A percentile compares a stretch with the other conserved stretches of the same genome.
phyloP scores from a whole-genome alignment of 148 eudicot species.

The Persicaria maculosa region DNA sequence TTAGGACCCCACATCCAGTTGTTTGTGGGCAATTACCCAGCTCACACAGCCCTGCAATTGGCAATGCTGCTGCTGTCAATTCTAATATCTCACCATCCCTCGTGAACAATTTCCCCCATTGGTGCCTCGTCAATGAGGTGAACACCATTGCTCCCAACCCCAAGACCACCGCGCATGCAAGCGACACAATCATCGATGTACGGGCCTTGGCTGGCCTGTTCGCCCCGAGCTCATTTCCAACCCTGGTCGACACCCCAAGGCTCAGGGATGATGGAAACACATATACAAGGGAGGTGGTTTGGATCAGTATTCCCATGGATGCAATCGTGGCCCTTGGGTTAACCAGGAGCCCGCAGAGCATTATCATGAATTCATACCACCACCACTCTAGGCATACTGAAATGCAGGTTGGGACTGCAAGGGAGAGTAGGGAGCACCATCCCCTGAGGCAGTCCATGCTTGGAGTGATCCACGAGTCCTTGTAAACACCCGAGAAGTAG shows the following conservation, averaged over 20 bases:
- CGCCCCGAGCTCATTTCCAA: conserved; percentile 55
- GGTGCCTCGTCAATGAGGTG: conserved; percentile 30
- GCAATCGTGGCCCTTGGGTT: conserved; percentile 52
- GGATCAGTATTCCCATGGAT: conserved; percentile 61
- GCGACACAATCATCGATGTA: conserved; percentile 37
- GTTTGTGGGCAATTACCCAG: conserved; percentile 66
- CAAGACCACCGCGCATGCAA: conserved; percentile 30
- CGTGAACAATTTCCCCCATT: conserved; percentile 51
- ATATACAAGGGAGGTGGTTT: conserved; percentile 50
- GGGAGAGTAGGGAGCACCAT: conserved; percentile 37
- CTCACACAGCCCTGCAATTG: conserved; percentile 51
- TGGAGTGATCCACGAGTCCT: conserved; percentile 47
- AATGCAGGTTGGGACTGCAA: conserved; percentile 47
- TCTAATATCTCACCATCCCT: conserved; percentile 30
- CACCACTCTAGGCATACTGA: conserved; percentile 67
- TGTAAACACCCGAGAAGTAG: conserved; percentile 33
- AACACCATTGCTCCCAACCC: conserved; percentile 42
- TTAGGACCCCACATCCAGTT: conserved; percentile 51
- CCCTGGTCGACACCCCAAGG: conserved; percentile 53
- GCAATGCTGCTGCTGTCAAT: conserved; percentile 40
- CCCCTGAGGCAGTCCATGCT: conserved; percentile 43
- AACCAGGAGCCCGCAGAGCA: conserved; percentile 45
- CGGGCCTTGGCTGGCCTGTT: conserved; percentile 43
- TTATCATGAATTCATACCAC: conserved; percentile 69
- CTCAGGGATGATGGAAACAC: conserved; percentile 51